These are phyloP conservation scores for Carex sylvatica DNA, from an alignment of 202 grass and related monocot species.

Conservation along the genomic window DNA sequence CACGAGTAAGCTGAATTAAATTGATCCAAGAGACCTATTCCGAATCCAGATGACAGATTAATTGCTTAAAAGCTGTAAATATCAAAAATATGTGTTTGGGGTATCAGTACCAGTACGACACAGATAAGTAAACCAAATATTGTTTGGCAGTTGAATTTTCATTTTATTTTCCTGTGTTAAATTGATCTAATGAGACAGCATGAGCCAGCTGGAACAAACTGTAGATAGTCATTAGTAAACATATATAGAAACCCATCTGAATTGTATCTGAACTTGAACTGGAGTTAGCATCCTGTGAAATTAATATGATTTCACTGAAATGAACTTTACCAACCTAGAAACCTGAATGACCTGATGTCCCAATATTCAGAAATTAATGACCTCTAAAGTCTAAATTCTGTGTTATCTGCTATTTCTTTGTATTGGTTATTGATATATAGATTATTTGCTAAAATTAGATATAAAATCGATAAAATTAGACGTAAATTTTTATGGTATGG, in stretches of 20 bases:
- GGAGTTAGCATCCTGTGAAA: neutral
- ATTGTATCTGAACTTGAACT: neutral
- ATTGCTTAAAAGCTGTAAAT: conserved; percentile 60
- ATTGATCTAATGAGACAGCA: neutral
- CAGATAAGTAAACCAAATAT: neutral
- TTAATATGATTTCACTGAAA: neutral
- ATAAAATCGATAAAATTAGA: no score
- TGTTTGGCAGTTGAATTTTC: neutral
- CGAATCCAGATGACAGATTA: conserved; percentile 37
- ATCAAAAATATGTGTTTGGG: neutral
- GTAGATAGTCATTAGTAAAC: neutral
- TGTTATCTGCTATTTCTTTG: no score
- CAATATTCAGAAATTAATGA: neutral
- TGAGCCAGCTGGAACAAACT: neutral
- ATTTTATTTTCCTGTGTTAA: neutral
- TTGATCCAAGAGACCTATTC: conserved; percentile 60
- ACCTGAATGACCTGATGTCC: neutral
- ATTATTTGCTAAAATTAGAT: no score
- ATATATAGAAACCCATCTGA: neutral
- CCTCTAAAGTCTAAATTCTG: no score
- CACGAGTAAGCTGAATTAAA: conserved; percentile 26
- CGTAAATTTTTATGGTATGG: no score
- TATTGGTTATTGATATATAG: no score
- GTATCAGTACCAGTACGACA: neutral
- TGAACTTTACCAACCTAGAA: neutral